Conservation (phyloP, 345 rosid species). For the Erysimum cheiranthoides region DNA sequence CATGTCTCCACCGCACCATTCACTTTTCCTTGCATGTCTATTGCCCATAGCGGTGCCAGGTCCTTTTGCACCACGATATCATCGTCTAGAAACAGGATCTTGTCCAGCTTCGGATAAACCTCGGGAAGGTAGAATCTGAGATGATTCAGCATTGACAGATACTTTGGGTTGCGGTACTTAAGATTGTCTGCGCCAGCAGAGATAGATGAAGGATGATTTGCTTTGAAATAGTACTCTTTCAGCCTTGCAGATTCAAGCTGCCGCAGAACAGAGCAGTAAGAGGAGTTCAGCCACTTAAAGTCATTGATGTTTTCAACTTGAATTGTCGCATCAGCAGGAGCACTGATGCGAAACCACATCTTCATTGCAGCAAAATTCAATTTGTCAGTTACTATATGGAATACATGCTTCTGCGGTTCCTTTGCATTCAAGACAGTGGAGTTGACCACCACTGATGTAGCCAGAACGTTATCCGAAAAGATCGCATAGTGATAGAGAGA, state of each 20-base stretch:
- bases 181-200: slow-evolving; percentile 75
- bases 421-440: slow-evolving; percentile 73
- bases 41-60: slow-evolving; percentile 77
- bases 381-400: slow-evolving; percentile 95
- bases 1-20: slow-evolving; percentile 93
- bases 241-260: slow-evolving; percentile 88
- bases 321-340: slow-evolving; percentile 65
- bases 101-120: slow-evolving; percentile 77
- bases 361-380: slow-evolving; percentile 77
- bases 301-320: slow-evolving; percentile 75
- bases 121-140: slow-evolving; percentile 90
- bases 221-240: slow-evolving; percentile 84
- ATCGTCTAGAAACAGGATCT: slow-evolving; percentile 82
- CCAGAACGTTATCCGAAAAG: slow-evolving; percentile 94
- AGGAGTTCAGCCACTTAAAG: slow-evolving; percentile 85
- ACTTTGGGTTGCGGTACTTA: slow-evolving; percentile 87
- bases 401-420: slow-evolving; percentile 85
- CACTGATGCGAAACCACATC: slow-evolving; percentile 74
- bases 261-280: slow-evolving; percentile 82
- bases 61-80: slow-evolving; percentile 91
- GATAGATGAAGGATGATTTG: slow-evolving; percentile 71
- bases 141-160: slow-evolving; percentile 87
- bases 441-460: slow-evolving; percentile 95
- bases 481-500: slow-evolving; percentile 92
- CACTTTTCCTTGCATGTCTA: slow-evolving; percentile 79